Conservation (phyloP, 225 moss, liverwort and hornwort species). For the Rhytidiadelphus loreus region DNA sequence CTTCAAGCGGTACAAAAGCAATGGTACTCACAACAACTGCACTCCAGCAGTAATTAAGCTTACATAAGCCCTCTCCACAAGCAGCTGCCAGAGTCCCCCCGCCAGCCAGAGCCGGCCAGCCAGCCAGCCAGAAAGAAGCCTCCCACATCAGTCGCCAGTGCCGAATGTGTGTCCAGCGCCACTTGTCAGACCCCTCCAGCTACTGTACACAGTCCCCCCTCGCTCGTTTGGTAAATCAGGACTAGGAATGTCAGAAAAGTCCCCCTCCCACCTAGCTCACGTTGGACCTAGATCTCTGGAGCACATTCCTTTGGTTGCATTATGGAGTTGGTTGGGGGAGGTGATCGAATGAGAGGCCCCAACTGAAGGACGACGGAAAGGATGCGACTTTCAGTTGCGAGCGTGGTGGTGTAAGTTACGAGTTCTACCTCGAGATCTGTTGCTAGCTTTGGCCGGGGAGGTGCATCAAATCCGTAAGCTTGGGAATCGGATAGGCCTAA, state of each 20-base stretch:
- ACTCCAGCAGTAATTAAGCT: neutral
- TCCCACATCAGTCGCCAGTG: conserved; percentile 14
- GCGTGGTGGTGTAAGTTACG: neutral
- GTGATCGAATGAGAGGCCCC: neutral
- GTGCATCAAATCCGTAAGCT: neutral
- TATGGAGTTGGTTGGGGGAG: conserved; percentile 3
- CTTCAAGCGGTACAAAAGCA: neutral
- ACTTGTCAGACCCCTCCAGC: conserved; percentile 8
- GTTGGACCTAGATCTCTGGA: neutral
- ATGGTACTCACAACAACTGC: neutral
- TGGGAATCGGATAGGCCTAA: neutral
- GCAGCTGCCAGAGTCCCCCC: neutral
- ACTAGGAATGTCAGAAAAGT: neutral
- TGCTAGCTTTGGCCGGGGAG: neutral
- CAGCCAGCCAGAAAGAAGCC: neutral
- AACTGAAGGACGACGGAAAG: neutral
- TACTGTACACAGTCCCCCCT: neutral
- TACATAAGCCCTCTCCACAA: neutral
- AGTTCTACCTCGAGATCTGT: neutral
- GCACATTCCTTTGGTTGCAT: neutral
- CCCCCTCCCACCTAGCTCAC: neutral
- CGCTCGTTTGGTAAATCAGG: neutral
- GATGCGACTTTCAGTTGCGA: neutral
- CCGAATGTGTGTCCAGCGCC: conserved; percentile 19
- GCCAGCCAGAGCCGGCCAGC: neutral